Evolutionary conservation across 1,284 basidiomycete genomes (phyloP).

Genomic region (Thecaphora thlaspeos): DNA sequence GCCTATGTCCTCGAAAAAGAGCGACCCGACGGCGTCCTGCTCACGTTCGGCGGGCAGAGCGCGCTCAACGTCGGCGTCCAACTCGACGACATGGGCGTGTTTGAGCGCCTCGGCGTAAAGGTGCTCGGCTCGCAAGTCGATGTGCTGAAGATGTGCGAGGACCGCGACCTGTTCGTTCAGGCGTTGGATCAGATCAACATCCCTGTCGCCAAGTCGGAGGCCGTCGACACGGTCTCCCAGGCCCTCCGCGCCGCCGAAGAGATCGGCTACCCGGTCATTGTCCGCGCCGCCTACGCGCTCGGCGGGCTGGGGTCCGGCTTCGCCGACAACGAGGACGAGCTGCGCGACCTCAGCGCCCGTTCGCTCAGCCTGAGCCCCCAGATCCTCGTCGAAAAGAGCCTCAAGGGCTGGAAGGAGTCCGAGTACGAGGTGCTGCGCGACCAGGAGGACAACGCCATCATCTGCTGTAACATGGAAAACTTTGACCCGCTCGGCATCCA

Average conservation of each 20-base stretch:
- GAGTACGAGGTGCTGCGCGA: slow-evolving; percentile 99
- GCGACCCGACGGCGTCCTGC: slow-evolving; percentile 90
- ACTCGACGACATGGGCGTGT: slow-evolving; percentile 94
- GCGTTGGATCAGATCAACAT: slow-evolving; percentile 98
- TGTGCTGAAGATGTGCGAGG: slow-evolving; percentile 74
- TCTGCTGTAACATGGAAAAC: slow-evolving; percentile 97
- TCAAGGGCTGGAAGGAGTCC: slow-evolving; percentile 99
- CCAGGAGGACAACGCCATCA: slow-evolving; percentile 80
- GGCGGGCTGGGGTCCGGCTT: slow-evolving; percentile 99
- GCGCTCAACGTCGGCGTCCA: slow-evolving; percentile 97
- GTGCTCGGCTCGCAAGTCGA: slow-evolving; percentile 92
- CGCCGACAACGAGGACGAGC: slow-evolving; percentile 89
- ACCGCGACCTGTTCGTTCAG: slow-evolving; percentile 94
- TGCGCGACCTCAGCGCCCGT: slow-evolving; percentile 90
- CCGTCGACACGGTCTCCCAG: slow-evolving; percentile 90
- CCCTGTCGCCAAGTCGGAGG: slow-evolving; percentile 93
- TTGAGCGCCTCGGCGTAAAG: slow-evolving; percentile 89
- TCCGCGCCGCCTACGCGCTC: slow-evolving; percentile 95
- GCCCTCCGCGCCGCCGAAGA: slow-evolving; percentile 84
- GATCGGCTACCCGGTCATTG: slow-evolving; percentile 97
- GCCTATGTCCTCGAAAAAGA: slow-evolving; percentile 98
- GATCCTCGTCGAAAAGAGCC: slow-evolving; percentile 93
- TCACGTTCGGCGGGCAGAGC: slow-evolving; percentile 97
- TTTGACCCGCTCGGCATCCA: slow-evolving; percentile 98
- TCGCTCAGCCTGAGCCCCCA: slow-evolving; percentile 88